phyloP scores from a whole-genome alignment of 2,329 filamentous ascomycete genomes.

The Samsoniella hepiali region DNA sequence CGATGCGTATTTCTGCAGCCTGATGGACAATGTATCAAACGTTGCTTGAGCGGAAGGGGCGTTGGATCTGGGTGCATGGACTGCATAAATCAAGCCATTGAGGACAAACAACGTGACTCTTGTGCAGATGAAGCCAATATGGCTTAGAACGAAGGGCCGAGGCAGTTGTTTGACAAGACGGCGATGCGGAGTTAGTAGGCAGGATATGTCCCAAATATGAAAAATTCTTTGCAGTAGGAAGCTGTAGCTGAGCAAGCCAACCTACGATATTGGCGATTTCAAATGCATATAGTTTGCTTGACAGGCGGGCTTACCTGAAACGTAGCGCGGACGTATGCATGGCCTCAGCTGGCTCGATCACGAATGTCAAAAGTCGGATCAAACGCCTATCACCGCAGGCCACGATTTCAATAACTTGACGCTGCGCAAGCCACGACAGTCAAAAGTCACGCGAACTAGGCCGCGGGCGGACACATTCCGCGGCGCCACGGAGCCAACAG shows the following conservation, averaged over 20 bases:
- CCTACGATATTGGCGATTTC: neutral
- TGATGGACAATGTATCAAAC: neutral
- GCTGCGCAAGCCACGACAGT: neutral
- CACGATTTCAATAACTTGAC: neutral
- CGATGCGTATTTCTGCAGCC: neutral
- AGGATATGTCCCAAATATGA: neutral
- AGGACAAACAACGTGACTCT: neutral
- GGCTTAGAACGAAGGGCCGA: neutral
- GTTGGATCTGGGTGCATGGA: neutral
- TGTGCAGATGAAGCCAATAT: neutral
- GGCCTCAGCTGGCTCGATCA: neutral
- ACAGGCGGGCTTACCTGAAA: neutral
- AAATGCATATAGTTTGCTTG: neutral
- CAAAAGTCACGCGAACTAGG: neutral
- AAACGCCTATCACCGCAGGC: neutral
- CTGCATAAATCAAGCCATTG: neutral
- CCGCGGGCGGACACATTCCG: neutral
- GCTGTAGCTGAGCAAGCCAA: neutral
- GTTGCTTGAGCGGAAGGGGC: neutral
- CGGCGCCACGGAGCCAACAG: neutral
- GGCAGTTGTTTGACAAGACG: neutral
- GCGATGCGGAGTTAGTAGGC: neutral
- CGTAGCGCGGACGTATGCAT: neutral
- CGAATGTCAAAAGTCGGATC: neutral
- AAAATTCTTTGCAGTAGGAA: neutral